Conservation (phyloP, 768 basidiomycete genomes). For the Phanerochaete carnosa region DNA sequence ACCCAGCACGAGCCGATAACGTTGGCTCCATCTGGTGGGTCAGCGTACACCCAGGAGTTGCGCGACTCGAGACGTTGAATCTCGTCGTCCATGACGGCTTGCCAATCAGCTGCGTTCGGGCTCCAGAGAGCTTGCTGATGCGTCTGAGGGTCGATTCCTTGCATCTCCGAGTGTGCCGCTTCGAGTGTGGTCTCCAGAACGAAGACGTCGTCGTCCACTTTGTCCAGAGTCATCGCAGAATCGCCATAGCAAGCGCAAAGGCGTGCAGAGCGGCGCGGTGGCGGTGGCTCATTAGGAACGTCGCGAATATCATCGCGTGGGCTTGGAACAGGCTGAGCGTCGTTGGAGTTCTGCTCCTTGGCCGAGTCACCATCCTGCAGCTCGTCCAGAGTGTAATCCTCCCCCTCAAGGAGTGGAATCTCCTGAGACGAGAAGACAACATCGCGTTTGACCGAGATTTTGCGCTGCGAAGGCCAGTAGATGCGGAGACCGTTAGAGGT, state of each 20-base stretch:
- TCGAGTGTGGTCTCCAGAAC: neutral
- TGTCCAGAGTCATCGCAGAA: neutral
- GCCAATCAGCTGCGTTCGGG: neutral
- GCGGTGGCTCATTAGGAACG: neutral
- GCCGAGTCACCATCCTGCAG: neutral
- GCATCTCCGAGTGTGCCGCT: neutral
- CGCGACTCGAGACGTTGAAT: neutral
- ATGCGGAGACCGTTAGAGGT: constrained; percentile 28
- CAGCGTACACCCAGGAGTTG: constrained; percentile 3
- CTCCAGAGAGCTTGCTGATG: neutral
- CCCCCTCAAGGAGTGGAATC: constrained; percentile 5
- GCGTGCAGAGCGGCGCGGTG: neutral
- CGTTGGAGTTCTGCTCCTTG: neutral
- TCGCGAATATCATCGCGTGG: neutral
- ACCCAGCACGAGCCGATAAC: constrained; percentile 2
- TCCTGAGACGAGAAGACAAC: neutral
- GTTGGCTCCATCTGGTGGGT: neutral
- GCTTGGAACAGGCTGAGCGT: neutral
- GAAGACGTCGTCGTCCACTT: neutral
- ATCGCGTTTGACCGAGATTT: constrained; percentile 21
- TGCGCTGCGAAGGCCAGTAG: constrained; percentile 29
- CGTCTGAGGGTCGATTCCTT: neutral
- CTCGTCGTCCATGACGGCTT: neutral
- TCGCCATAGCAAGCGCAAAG: neutral
- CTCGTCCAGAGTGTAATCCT: neutral